Percentiles rank a stretch among this genome's conserved stretches.
Conservation (phyloP, 495 filamentous ascomycete species). For the Aspergillus cristatus region DNA sequence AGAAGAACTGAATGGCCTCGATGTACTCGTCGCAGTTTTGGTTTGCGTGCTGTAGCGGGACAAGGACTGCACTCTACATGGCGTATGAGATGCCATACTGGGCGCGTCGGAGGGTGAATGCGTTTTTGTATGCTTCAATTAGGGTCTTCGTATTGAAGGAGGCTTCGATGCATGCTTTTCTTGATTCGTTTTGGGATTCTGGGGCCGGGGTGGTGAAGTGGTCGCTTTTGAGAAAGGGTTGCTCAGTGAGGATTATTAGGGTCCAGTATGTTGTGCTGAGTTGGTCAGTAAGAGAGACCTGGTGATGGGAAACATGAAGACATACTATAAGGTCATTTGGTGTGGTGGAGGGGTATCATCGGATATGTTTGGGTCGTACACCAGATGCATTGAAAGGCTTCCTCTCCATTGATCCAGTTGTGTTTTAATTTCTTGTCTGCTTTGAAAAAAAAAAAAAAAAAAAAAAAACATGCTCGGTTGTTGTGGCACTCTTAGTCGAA, state of each 20-base stretch:
- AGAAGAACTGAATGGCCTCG: slow-evolving; percentile 10
- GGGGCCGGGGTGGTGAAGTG: slow-evolving; percentile 4
- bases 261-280: slow-evolving; percentile 10
- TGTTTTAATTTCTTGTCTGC: not conserved
- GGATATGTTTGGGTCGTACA: slow-evolving; percentile 9
- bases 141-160: slow-evolving; percentile 7
- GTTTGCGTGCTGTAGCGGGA: slow-evolving; percentile 5
- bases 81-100: slow-evolving; percentile 13
- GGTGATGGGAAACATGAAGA: not conserved
- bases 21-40: slow-evolving; percentile 2
- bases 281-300: slow-evolving; percentile 6
- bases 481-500: slow-evolving; percentile 7
- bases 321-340: slow-evolving; percentile 13
- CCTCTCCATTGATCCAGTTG: slow-evolving; percentile 12
- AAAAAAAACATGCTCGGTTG: slow-evolving; percentile 1
- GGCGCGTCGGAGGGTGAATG: slow-evolving; percentile 12
- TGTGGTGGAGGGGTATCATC: slow-evolving; percentile 13
- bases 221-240: slow-evolving; percentile 10
- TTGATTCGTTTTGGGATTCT: not conserved
- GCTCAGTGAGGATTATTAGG: slow-evolving; percentile 12
- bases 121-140: slow-evolving; percentile 5
- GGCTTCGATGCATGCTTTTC: slow-evolving; percentile 3
- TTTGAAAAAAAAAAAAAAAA: not conserved
- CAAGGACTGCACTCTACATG: slow-evolving; percentile 7
- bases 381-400: slow-evolving; percentile 10